phyloP scores from a whole-genome alignment of 2,329 filamentous ascomycete species.

The Aureobasidium sp. region DNA sequence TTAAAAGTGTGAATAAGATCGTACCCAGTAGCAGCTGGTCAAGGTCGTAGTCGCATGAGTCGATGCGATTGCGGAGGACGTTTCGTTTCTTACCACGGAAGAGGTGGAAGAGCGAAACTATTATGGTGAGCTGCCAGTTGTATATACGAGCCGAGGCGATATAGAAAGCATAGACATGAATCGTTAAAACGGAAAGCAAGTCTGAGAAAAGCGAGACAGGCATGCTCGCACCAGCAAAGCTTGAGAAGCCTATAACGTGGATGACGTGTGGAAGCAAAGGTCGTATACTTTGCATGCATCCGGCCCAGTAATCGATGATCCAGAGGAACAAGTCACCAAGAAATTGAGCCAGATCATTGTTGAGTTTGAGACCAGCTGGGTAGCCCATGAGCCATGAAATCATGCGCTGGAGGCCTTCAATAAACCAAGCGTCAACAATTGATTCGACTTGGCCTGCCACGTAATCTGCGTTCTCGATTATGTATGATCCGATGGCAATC shows the following conservation, averaged over 20 bases:
- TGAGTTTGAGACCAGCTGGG: constrained; percentile 91
- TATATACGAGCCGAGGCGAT: constrained; percentile 94
- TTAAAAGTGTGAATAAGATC: constrained; percentile 89
- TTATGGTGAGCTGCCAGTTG: constrained; percentile 96
- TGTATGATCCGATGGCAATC: constrained; percentile 91
- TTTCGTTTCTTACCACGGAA: constrained; percentile 98
- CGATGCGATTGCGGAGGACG: constrained; percentile 90
- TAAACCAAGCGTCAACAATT: constrained; percentile 72
- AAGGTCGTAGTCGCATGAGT: constrained; percentile 96
- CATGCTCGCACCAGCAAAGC: constrained; percentile 94
- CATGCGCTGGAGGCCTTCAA: constrained; percentile 78
- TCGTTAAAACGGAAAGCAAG: constrained; percentile 78
- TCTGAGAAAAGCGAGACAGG: constrained; percentile 94
- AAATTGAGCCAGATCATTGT: constrained; percentile 87
- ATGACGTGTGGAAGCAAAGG: constrained; percentile 80
- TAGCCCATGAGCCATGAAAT: constrained; percentile 95
- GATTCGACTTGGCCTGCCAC: constrained; percentile 73
- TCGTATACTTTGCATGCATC: constrained; percentile 67
- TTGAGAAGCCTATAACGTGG: constrained; percentile 87
- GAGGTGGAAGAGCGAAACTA: constrained; percentile 95
- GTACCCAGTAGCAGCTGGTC: constrained; percentile 95
- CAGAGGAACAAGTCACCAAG: constrained; percentile 92
- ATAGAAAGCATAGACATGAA: constrained; percentile 98
- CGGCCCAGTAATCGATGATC: constrained; percentile 98
- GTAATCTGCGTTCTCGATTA: constrained; percentile 86